Evolutionary conservation across 108 stramenopile species (phyloP).

Genomic region (Skeletonema potamos): DNA sequence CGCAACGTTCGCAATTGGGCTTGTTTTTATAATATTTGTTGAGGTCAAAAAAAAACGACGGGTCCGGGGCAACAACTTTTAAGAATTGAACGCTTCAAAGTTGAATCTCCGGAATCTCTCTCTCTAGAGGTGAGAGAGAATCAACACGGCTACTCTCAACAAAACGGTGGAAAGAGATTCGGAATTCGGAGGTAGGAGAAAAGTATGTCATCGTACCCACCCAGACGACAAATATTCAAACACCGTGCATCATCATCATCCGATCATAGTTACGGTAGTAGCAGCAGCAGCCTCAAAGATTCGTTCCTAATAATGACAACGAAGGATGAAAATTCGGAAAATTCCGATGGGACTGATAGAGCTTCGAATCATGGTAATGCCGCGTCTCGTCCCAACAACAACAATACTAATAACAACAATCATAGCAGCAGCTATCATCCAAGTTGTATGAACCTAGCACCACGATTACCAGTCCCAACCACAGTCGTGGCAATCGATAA

Average conservation of each 20-base stretch:
- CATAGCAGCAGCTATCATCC: neutral
- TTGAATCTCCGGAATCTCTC: too few relatives aligned
- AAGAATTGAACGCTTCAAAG: too few relatives aligned
- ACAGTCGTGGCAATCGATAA: conserved; percentile 1
- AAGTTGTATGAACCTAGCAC: neutral
- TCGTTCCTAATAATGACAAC: neutral
- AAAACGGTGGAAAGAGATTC: too few relatives aligned
- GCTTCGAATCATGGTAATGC: conserved; percentile 17
- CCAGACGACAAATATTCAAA: neutral
- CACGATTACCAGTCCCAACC: conserved; percentile 1
- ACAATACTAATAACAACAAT: neutral
- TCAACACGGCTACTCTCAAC: too few relatives aligned
- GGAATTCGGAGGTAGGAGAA: too few relatives aligned
- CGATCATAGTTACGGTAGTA: too few relatives aligned
- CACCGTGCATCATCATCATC: neutral
- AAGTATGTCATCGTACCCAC: neutral
- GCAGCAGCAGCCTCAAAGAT: too few relatives aligned
- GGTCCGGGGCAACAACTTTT: too few relatives aligned
- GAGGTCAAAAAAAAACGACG: too few relatives aligned
- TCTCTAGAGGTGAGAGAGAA: too few relatives aligned
- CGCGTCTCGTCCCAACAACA: neutral
- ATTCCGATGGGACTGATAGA: conserved; percentile 30
- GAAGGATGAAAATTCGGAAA: neutral
- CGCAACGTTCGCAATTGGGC: too few relatives aligned
- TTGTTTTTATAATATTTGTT: too few relatives aligned